Percentiles rank a stretch among this genome's conserved stretches.
phyloP scores from a whole-genome alignment of 164 flowering plant species.

The Nymphaea thermarum region DNA sequence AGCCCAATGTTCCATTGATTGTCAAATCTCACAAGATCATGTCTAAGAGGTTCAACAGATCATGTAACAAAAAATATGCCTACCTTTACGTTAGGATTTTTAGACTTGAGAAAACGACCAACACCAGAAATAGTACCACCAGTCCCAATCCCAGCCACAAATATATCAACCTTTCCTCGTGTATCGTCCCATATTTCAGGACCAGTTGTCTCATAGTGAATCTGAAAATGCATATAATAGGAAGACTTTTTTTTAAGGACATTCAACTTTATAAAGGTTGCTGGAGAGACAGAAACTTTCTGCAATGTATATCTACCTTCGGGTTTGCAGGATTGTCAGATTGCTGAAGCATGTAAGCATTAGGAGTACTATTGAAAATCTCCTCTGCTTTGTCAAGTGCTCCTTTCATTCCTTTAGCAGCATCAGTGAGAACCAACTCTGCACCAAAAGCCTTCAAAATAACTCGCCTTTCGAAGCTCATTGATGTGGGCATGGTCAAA shows the following conservation, averaged over 20 bases:
- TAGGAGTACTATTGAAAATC: conserved; percentile 31
- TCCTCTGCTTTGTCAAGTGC: conserved; percentile 44
- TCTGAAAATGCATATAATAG: conserved; percentile 12
- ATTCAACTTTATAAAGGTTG: not conserved
- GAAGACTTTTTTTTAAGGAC: not conserved
- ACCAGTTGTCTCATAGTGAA: conserved; percentile 55
- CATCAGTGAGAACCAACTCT: conserved; percentile 38
- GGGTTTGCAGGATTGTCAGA: conserved; percentile 58
- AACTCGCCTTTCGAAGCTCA: conserved; percentile 40
- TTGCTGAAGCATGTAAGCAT: conserved; percentile 36
- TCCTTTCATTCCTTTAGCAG: conserved; percentile 41
- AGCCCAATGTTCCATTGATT: too few relatives aligned
- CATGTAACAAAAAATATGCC: not conserved
- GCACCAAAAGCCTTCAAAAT: conserved; percentile 52
- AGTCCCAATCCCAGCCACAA: conserved; percentile 46
- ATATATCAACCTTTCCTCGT: conserved; percentile 35
- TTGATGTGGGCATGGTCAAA: conserved; percentile 40
- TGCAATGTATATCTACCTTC: conserved; percentile 21
- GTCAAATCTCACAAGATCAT: too few relatives aligned
- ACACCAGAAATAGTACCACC: conserved; percentile 51
- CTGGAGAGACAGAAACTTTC: not conserved
- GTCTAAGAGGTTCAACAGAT: too few relatives aligned
- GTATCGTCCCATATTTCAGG: conserved; percentile 54
- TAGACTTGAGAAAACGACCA: conserved; percentile 33
- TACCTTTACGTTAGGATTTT: conserved; percentile 76